These are phyloP conservation scores for Carpinus viminea DNA, from an alignment of 306 rosid genomes.

Conservation along the genomic window DNA sequence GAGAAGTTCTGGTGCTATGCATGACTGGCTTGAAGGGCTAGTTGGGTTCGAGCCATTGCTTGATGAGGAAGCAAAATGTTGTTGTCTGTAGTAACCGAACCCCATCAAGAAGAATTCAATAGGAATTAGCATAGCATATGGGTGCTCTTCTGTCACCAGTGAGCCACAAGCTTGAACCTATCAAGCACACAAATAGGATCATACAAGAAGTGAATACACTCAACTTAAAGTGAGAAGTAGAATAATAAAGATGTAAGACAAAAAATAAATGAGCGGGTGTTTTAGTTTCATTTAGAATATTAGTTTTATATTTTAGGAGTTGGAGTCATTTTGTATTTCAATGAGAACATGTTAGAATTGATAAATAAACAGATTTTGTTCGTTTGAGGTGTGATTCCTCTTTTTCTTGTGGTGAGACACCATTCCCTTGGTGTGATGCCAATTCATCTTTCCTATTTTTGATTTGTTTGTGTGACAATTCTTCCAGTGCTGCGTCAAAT, in stretches of 20 bases:
- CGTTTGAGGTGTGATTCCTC: too few relatives aligned
- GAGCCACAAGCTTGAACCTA: constrained; percentile 91
- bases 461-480: too few relatives aligned
- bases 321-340: too few relatives aligned
- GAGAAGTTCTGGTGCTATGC: constrained; percentile 76
- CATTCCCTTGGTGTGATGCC: too few relatives aligned
- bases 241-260: neutral
- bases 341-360: too few relatives aligned
- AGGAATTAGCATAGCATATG: constrained; percentile 71
- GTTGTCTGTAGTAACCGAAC: constrained; percentile 61
- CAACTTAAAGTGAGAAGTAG: neutral
- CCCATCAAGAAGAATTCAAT: constrained; percentile 75
- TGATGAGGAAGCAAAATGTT: constrained; percentile 48
- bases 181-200: constrained; percentile 4
- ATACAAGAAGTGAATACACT: neutral
- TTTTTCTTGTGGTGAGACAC: too few relatives aligned
- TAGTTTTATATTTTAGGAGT: too few relatives aligned
- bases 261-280: neutral
- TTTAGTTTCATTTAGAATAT: too few relatives aligned
- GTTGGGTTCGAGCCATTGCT: constrained; percentile 59
- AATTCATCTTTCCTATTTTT: too few relatives aligned
- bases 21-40: constrained; percentile 52
- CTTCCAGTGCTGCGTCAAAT: too few relatives aligned
- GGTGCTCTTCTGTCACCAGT: constrained; percentile 84
- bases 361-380: too few relatives aligned